Evolutionary conservation across 345 rosid species (phyloP).

Genomic region (Sonneratia caseolaris): DNA sequence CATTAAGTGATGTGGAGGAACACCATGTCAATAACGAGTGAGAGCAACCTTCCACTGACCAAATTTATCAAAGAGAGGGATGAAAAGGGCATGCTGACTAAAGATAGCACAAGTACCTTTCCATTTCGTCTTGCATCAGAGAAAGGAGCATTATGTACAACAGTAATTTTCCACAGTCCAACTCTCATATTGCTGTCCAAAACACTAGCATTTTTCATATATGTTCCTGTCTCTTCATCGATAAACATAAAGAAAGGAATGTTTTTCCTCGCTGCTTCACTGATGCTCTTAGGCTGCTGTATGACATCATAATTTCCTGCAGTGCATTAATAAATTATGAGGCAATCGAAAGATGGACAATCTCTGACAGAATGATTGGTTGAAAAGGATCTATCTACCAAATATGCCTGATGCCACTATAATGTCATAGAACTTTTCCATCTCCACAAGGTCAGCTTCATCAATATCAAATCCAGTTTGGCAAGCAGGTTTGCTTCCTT

Average conservation of each 20-base stretch:
- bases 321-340: conserved; percentile 1
- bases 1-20: not conserved
- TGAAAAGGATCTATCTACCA: conserved; percentile 37
- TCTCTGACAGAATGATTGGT: conserved; percentile 5
- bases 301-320: conserved; percentile 73
- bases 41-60: not conserved
- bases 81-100: not conserved
- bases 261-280: conserved; percentile 49
- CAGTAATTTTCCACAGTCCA: conserved; percentile 79
- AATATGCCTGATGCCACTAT: conserved; percentile 88
- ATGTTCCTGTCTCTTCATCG: conserved; percentile 77
- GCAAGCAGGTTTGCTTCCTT: conserved; percentile 59
- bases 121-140: conserved; percentile 78
- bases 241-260: conserved; percentile 82
- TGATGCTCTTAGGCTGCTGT: conserved; percentile 62
- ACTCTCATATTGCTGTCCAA: conserved; percentile 45
- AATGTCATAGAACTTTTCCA: conserved; percentile 54
- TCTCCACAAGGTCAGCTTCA: conserved; percentile 51
- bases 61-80: not conserved
- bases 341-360: not conserved
- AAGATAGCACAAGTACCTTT: conserved; percentile 38
- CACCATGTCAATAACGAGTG: not conserved
- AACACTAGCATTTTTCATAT: conserved; percentile 45
- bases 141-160: conserved; percentile 62
- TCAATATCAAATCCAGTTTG: conserved; percentile 77